phyloP scores from a whole-genome alignment of 2,329 filamentous ascomycete species.

The Cercospora janseana region DNA sequence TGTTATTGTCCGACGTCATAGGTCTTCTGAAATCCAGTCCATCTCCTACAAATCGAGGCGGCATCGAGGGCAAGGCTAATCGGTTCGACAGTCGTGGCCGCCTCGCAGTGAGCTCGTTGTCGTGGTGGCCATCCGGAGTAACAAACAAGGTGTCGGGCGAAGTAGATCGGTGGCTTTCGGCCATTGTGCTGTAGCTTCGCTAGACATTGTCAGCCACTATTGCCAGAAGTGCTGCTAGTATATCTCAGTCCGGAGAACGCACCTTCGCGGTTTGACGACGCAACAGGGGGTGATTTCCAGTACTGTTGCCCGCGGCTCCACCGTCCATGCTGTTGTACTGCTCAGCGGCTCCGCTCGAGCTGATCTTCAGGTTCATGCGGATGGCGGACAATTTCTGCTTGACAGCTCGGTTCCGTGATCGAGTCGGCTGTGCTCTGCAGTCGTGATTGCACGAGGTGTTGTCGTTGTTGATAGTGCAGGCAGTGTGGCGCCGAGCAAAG shows the following conservation, averaged over 20 bases:
- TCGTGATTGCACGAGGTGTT: constrained; percentile 2
- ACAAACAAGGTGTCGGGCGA: constrained; percentile 33
- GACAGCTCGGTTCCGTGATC: neutral
- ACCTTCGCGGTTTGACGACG: constrained; percentile 23
- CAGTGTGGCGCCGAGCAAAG: constrained; percentile 4
- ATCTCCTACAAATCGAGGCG: constrained; percentile 47
- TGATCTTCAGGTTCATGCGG: neutral
- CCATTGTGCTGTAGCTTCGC: constrained; percentile 27
- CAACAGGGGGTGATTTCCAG: constrained; percentile 8
- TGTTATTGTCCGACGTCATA: constrained; percentile 22
- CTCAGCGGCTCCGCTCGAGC: neutral
- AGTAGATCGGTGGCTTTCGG: constrained; percentile 15
- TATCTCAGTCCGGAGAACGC: neutral
- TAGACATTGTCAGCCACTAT: constrained; percentile 20
- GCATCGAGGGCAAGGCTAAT: constrained; percentile 31
- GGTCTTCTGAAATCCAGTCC: constrained; percentile 57
- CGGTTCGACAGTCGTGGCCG: constrained; percentile 27
- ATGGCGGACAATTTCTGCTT: neutral
- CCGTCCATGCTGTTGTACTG: constrained; percentile 18
- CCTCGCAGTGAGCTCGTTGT: constrained; percentile 35
- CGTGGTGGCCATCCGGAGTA: constrained; percentile 32
- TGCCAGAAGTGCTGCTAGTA: neutral
- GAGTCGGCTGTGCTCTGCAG: neutral
- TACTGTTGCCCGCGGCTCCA: constrained; percentile 11
- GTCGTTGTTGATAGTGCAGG: neutral